Percentiles rank a stretch among this genome's conserved stretches.
Conservation (phyloP, 2,329 filamentous ascomycete genomes). For the Colletotrichum sp. region DNA sequence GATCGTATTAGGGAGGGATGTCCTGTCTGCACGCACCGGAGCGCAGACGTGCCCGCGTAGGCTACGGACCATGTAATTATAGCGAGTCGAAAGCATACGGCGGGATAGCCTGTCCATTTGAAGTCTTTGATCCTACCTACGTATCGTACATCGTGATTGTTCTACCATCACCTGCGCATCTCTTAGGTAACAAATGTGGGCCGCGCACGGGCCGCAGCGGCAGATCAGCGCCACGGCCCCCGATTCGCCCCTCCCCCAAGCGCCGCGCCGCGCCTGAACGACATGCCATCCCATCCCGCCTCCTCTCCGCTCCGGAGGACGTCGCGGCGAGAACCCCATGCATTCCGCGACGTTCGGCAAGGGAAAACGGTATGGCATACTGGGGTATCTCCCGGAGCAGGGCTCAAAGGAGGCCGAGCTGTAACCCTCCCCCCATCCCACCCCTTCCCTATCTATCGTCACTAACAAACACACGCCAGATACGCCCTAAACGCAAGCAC, state of each 20-base stretch:
- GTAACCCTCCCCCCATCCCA: not conserved
- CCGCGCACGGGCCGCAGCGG: not conserved
- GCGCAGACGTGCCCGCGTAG: not conserved
- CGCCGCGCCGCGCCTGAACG: not conserved
- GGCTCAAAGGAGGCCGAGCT: constrained; percentile 13
- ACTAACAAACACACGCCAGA: not conserved
- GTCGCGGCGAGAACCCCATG: constrained; percentile 1
- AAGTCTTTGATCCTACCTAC: not conserved
- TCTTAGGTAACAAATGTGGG: not conserved
- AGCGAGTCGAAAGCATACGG: not conserved
- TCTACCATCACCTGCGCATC: not conserved
- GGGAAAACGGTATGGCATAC: constrained; percentile 10
- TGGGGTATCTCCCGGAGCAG: constrained; percentile 14
- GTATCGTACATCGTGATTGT: too few species aligned
- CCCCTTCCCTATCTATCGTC: too few species aligned
- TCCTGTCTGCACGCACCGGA: constrained; percentile 53
- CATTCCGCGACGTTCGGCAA: constrained; percentile 16
- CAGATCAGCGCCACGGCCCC: not conserved
- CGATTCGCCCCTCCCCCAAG: not conserved
- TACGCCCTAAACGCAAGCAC: constrained; percentile 7
- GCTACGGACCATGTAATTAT: not conserved
- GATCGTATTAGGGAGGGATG: constrained; percentile 72
- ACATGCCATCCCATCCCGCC: not conserved
- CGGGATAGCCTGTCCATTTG: constrained; percentile 1
- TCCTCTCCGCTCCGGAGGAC: not conserved